Evolutionary conservation across 371 early-diverging fungal species (phyloP), one percentile per base, ranked within the genome.

Genomic region (Nematocida minor): DNA sequence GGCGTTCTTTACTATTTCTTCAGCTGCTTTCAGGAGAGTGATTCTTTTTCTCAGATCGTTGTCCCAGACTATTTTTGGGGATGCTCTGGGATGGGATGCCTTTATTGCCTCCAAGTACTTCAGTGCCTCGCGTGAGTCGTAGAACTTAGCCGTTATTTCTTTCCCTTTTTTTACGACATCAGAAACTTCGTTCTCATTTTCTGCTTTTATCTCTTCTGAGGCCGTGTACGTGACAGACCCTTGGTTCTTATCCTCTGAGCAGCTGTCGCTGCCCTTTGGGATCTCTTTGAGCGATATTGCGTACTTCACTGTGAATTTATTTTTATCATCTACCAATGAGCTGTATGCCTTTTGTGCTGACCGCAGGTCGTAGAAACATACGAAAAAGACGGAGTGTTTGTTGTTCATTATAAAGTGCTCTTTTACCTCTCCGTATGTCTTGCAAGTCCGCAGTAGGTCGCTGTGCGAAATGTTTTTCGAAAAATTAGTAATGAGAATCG

Each of bases 351-450:
- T 29, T 20, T 81, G 67, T 18, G 80, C 42, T 29, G 64, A 48
- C 77, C 81, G 51, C 41, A 84, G 38, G 69, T 83, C 81, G 46
- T 79, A 85, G 49, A 85, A 84, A 6, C 80, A 71, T 14, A 83
- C 64, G 64, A 82, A 83, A 25, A 85, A 66, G 42, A 79, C 51
- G 2, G 70, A 41, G 14, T 34, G 38, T 44, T 69, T 77, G 18
- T 79, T 66, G 2, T 79, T 80, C 38, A 81, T 74, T 7, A 62
- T 80, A 55, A 83, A 85, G 41, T 55, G 47, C 53, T 85, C 82
- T 66, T 36, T 60, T 11, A 83, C 57, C 4, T 78, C 81, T 27
- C 69, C 78, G 67, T 29, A 78, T 27, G 41, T 20, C 9, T 69
- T 49, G 14, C 82, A 64, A 9, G 67, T 29, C 9, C 71, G 32